A percentile compares a stretch with the other conserved stretches of the same genome.
phyloP scores from a whole-genome alignment of 257 asterid species.

The Fraxinus excelsior region DNA sequence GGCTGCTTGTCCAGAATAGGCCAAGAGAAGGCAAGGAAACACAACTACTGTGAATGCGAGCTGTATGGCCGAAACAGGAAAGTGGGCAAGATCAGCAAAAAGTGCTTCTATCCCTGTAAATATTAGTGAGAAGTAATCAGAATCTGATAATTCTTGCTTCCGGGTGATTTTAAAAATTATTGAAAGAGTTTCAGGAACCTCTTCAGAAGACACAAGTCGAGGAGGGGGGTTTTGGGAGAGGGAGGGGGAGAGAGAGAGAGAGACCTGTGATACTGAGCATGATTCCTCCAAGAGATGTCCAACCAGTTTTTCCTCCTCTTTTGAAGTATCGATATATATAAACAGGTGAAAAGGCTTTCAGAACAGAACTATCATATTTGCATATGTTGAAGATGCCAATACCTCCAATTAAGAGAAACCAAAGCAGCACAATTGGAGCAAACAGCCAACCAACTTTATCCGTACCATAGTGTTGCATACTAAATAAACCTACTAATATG shows the following conservation, averaged over 20 bases:
- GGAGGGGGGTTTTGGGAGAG: neutral
- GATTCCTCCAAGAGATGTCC: conserved; percentile 95
- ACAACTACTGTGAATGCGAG: conserved; percentile 90
- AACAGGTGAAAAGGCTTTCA: conserved; percentile 84
- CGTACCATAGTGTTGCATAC: conserved; percentile 96
- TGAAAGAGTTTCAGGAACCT: neutral
- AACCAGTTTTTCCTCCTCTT: conserved; percentile 57
- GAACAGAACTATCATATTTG: conserved; percentile 73
- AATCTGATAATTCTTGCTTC: conserved; percentile 3
- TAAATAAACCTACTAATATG: conserved; percentile 84
- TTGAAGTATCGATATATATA: conserved; percentile 72
- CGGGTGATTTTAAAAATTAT: neutral
- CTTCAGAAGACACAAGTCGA: neutral
- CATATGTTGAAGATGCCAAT: conserved; percentile 85
- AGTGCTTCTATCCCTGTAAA: conserved; percentile 97
- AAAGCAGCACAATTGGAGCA: conserved; percentile 87
- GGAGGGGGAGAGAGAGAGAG: conserved; percentile 14
- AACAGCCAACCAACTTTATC: conserved; percentile 98
- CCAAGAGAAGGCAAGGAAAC: conserved; percentile 94
- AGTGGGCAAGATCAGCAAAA: conserved; percentile 94
- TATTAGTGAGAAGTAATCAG: conserved; percentile 20
- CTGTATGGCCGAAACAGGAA: conserved; percentile 90
- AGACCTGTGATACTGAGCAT: conserved; percentile 98
- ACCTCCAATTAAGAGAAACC: conserved; percentile 95
- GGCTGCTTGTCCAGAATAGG: conserved; percentile 98